Evolutionary conservation across 1,284 basidiomycete species (phyloP), one percentile per base, ranked within the genome.

Genomic region (Ceratobasidium theobromae): DNA sequence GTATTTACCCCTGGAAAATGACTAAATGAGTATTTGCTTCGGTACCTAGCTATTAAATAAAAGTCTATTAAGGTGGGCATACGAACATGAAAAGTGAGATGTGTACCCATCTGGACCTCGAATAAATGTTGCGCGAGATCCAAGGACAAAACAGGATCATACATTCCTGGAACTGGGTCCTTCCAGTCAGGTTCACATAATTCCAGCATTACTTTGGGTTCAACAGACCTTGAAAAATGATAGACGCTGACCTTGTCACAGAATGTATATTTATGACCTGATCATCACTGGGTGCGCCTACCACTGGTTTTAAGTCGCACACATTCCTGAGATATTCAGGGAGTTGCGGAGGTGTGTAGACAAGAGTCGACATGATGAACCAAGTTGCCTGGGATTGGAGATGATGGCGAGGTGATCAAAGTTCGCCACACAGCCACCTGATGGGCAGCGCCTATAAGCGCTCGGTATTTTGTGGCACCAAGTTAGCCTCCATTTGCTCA

Each of bases 61-160:
- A n/a, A n/a, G n/a, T n/a, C n/a, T n/a, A n/a, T n/a, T n/a, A n/a
- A n/a, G n/a, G n/a, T n/a, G n/a, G n/a, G n/a, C n/a, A n/a, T n/a
- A n/a, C n/a, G n/a, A n/a, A n/a, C n/a, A n/a, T n/a, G n/a, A n/a
- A n/a, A 38, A 38, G 35, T 16, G 8, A 8, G 35, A 16, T 8
- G 21, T 18, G 16, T 43, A 43, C 40, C 40, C 4, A 43, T 5
- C 16, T 43, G 60, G 12, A 64, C 8, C 9, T 41, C 18, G 27
- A 64, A 64, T 25, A 64, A 40, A 30, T 64, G 38, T 27, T 43
- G 33, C 21, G 48, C 40, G 16, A 64, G 48, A 6, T 43, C 14
- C 5, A 43, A 5, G 40, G 5, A n/a, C 40, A 43, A n/a, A 43
- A 6, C 4, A 43, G 40, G 14, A n/a, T 43, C 38, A n/a, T 33